Conservation (phyloP, 768 basidiomycete genomes). For the Clitopilus passeckerianus region DNA sequence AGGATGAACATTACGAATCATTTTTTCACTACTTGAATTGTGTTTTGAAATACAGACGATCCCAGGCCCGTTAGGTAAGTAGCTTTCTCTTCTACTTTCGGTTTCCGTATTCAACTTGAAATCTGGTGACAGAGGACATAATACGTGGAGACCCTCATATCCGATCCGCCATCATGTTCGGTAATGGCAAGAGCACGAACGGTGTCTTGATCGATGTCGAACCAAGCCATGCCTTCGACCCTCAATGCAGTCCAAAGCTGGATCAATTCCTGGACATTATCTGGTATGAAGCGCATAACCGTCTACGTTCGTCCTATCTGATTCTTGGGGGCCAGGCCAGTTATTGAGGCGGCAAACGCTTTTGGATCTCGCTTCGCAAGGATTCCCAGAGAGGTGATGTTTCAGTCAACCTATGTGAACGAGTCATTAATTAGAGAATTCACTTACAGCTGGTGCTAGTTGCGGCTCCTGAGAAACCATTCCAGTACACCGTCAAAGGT, state of each 20-base stretch:
- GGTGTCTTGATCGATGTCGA: conserved; percentile 29
- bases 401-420: neutral
- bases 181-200: conserved; percentile 25
- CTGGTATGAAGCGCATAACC: conserved; percentile 11
- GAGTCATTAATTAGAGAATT: neutral
- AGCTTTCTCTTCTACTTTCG: conserved; percentile 8
- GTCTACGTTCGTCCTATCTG: neutral
- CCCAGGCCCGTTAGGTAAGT: neutral
- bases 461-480: conserved; percentile 31
- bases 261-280: conserved; percentile 16
- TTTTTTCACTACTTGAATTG: neutral
- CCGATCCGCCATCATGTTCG: conserved; percentile 29
- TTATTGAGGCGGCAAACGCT: conserved; percentile 31
- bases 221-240: conserved; percentile 15
- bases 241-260: conserved; percentile 10
- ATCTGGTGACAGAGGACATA: conserved; percentile 31
- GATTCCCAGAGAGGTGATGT: conserved; percentile 47
- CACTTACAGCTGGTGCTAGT: conserved; percentile 15
- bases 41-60: neutral
- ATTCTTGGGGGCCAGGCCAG: conserved; percentile 23
- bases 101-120: conserved; percentile 17
- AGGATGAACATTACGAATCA: neutral
- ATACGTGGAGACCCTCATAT: conserved; percentile 23
- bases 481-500: conserved; percentile 36
- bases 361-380: conserved; percentile 37